Conservation (phyloP, 805 yeast genomes). For the Ogataea angusta region DNA sequence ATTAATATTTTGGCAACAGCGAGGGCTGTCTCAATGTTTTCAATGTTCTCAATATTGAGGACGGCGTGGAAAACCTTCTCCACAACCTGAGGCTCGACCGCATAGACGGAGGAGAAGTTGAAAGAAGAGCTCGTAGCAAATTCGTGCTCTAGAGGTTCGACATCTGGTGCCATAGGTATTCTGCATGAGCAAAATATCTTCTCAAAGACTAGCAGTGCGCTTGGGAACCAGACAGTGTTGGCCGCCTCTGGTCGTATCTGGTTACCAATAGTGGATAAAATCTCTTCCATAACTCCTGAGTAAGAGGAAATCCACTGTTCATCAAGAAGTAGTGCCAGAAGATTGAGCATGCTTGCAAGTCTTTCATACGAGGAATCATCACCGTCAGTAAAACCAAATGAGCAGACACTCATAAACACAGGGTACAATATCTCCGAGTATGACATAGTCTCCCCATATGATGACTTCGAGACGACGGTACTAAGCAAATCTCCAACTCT, state of each 20-base stretch:
- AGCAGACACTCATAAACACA: constrained; percentile 34
- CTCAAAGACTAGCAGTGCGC: constrained; percentile 54
- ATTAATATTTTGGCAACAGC: constrained; percentile 55
- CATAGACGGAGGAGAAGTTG: constrained; percentile 18
- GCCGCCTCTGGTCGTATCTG: constrained; percentile 37
- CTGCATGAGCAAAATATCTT: constrained; percentile 49
- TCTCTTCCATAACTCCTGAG: constrained; percentile 34
- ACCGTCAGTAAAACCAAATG: constrained; percentile 31
- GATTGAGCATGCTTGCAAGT: constrained; percentile 40
- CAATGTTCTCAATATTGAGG: constrained; percentile 38
- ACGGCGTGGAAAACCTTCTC: constrained; percentile 42
- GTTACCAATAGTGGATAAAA: constrained; percentile 36
- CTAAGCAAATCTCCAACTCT: constrained; percentile 39
- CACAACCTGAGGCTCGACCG: constrained; percentile 21
- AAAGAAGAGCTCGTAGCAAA: constrained; percentile 15
- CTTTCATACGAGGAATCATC: constrained; percentile 23
- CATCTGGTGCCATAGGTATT: constrained; percentile 49
- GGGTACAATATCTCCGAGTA: constrained; percentile 37
- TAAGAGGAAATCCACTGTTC: constrained; percentile 38
- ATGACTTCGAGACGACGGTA: constrained; percentile 33
- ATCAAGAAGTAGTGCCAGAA: constrained; percentile 42
- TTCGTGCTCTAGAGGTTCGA: constrained; percentile 30
- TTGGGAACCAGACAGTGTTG: constrained; percentile 56
- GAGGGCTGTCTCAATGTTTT: constrained; percentile 45
- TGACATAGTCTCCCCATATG: constrained; percentile 31